phyloP scores from a whole-genome alignment of 2,329 filamentous ascomycete species.

The Fusarium solani-melongenae region DNA sequence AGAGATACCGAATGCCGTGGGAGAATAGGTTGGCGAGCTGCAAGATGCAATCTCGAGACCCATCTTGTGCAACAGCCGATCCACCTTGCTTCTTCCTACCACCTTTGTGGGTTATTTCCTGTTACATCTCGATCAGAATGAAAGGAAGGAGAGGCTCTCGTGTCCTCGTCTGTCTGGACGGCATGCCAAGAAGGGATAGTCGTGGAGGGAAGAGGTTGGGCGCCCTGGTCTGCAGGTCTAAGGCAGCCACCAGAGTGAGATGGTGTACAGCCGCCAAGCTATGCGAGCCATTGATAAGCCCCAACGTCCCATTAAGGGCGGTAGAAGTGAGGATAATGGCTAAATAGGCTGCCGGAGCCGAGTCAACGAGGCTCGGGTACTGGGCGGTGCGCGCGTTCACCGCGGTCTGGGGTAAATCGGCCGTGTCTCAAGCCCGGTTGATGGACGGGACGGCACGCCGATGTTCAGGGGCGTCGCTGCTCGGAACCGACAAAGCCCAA shows the following conservation, averaged over 20 bases:
- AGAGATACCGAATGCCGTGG: conserved; percentile 6
- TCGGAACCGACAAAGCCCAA: conserved; percentile 11
- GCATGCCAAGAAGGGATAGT: neutral
- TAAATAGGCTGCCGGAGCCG: neutral
- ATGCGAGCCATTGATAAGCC: conserved; percentile 34
- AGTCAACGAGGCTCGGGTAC: conserved; percentile 2
- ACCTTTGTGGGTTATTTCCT: neutral
- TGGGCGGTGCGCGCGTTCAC: neutral
- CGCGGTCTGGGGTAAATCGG: conserved; percentile 12
- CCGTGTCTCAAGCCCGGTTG: conserved; percentile 12
- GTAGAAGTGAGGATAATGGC: neutral
- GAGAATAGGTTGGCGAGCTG: conserved; percentile 5
- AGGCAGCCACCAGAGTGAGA: conserved; percentile 30
- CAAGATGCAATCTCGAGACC: conserved; percentile 30
- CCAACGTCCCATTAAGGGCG: neutral
- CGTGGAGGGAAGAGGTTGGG: conserved; percentile 26
- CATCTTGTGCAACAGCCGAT: neutral
- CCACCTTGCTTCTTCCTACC: conserved; percentile 21
- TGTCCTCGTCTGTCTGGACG: neutral
- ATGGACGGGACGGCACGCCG: conserved; percentile 13
- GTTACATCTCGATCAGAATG: neutral
- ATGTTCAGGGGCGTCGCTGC: neutral
- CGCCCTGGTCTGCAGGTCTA: conserved; percentile 25
- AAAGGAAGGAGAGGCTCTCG: neutral
- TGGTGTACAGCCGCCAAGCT: conserved; percentile 7